Evolutionary conservation across 164 flowering plant genomes (phyloP), one percentile per base, ranked within the genome.

Genomic region (Kalanchoe fedtschenkoi): DNA sequence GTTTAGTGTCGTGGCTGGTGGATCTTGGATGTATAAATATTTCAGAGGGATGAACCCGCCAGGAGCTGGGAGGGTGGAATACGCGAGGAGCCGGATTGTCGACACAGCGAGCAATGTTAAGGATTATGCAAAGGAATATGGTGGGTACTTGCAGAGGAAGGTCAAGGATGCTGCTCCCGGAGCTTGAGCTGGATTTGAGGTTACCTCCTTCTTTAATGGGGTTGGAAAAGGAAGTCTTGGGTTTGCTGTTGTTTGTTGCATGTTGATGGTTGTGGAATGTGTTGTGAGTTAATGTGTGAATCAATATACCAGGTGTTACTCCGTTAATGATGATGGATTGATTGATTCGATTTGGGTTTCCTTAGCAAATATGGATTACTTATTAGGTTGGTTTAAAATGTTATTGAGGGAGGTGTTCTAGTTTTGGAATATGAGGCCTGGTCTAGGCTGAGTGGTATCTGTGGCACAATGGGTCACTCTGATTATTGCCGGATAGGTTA

Each of bases 121-220:
- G 76, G 88, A 85, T 66, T 89, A 84, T 58, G 95, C 98, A 0
- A 78, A 80, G 66, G 96, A 84, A 69, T 92, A 92, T 58, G 87
- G 95, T 26, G 97, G 92, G 63, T 84, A 84, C 61, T 70, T 81
- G 72, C 91, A 85, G 46, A 69, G 83, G 58, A 87, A 72, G 71
- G 86, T 77, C 13, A 90, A 87, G 75, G 95, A 90, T 69, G 95
- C 90, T 0, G 97, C 97, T 68, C 97, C 95, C 2, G 85, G 95
- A 3, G 97, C 97, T 34, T 90, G 8, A 33, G 24, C 8, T 22
- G 56, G 56, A 19, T 17, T 32, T 33, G 38, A 57, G 1, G 13
- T 34, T 0, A 8, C 37, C 61, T 37, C 28, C 26, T 17, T 34
- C 38, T 3, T 15, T 28, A 15, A 26, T n/a, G 41, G 19, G 15